phyloP scores from a whole-genome alignment of 140 eudicot genomes.

The Bidens hawaiensis region DNA sequence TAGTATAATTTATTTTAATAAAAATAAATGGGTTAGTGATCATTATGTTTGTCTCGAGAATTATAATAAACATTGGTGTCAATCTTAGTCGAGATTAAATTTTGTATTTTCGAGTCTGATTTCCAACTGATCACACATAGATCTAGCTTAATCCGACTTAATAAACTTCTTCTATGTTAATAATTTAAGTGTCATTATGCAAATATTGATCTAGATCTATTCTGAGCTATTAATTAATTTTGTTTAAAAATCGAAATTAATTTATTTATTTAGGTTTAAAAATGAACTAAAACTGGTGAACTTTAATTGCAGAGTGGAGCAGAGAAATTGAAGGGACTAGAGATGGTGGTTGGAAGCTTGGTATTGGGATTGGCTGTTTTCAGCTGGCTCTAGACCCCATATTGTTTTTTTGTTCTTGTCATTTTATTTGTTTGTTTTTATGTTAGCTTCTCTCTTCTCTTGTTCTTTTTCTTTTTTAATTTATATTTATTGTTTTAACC shows the following conservation, averaged over 20 bases:
- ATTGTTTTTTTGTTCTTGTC: constrained; percentile 1
- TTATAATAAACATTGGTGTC: too few relatives aligned
- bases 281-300: not conserved
- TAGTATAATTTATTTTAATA: too few relatives aligned
- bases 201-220: constrained; percentile 20
- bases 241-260: not conserved
- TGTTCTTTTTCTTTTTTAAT: not conserved
- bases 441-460: not conserved
- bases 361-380: constrained; percentile 59
- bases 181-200: not conserved
- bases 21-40: too few relatives aligned
- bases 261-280: not conserved
- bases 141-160: not conserved
- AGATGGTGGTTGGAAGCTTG: constrained; percentile 59
- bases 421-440: constrained; percentile 21
- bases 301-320: constrained; percentile 74
- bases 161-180: not conserved
- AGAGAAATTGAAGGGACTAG: constrained; percentile 48
- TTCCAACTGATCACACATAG: too few relatives aligned
- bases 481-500: constrained; percentile 1
- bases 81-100: too few relatives aligned
- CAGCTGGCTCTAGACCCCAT: constrained; percentile 32
- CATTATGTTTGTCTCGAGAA: too few relatives aligned
- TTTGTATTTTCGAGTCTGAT: too few relatives aligned
- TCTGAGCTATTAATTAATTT: not conserved